These are phyloP conservation scores for Remersonia thermophila DNA, from an alignment of 2,329 filamentous ascomycete genomes.

Conservation along the genomic window DNA sequence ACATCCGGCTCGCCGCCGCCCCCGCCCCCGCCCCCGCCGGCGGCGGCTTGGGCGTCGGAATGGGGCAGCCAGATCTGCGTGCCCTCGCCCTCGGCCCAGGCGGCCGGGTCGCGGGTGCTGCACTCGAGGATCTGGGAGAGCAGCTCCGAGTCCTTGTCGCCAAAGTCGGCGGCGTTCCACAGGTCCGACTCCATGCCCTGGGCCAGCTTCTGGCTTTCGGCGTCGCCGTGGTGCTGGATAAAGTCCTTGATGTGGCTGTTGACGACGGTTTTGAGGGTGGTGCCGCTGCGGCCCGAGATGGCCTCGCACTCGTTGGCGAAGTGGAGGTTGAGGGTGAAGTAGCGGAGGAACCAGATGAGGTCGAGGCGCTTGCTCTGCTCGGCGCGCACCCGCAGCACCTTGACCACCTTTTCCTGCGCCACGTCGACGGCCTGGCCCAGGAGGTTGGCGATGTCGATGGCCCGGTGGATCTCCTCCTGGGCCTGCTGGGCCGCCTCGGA, in stretches of 20 bases:
- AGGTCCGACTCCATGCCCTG: constrained; percentile 69
- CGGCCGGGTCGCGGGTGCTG: constrained; percentile 56
- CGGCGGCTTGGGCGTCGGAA: constrained; percentile 25
- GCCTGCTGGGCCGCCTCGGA: constrained; percentile 33
- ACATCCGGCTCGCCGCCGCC: constrained; percentile 2
- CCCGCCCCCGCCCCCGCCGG: constrained; percentile 5
- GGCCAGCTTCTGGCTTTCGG: constrained; percentile 61
- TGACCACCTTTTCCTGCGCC: constrained; percentile 64
- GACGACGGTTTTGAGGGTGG: constrained; percentile 63
- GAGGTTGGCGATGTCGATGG: constrained; percentile 64
- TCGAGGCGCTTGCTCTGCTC: constrained; percentile 60
- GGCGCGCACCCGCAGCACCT: constrained; percentile 63
- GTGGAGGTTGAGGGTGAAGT: constrained; percentile 69
- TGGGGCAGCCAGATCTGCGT: constrained; percentile 46
- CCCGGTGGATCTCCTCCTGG: constrained; percentile 65
- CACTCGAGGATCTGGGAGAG: constrained; percentile 54
- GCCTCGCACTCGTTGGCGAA: constrained; percentile 82
- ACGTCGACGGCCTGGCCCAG: constrained; percentile 71
- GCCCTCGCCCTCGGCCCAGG: constrained; percentile 49
- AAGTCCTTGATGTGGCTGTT: constrained; percentile 75
- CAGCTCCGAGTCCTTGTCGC: constrained; percentile 44
- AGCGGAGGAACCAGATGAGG: constrained; percentile 60
- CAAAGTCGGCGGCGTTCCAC: constrained; percentile 69
- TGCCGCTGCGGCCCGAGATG: constrained; percentile 66
- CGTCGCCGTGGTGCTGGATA: constrained; percentile 57